Evolutionary conservation across 495 filamentous ascomycete species (phyloP).

Genomic region (Neurospora hispaniola): DNA sequence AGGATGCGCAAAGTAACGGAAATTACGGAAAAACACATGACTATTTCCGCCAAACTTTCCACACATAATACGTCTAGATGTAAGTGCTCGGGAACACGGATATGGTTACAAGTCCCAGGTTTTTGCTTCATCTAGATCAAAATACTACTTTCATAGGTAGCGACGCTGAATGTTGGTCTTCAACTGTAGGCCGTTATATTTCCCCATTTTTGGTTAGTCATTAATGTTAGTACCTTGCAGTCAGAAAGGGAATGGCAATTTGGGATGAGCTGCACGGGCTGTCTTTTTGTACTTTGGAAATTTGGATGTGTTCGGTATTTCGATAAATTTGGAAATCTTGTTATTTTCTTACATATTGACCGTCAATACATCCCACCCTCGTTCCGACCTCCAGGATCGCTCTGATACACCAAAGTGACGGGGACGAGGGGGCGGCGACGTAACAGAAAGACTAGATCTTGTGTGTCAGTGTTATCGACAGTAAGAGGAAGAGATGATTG

Average conservation of each 20-base stretch:
- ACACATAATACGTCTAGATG: not conserved
- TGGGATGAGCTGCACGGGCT: not conserved
- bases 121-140: not conserved
- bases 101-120: not conserved
- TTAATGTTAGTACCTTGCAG: not conserved
- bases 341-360: not conserved
- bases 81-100: not conserved
- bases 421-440: not conserved
- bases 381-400: not conserved
- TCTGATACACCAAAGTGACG: not conserved
- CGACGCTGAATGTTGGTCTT: not conserved
- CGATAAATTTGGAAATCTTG: not conserved
- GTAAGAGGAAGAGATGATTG: not conserved
- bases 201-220: not conserved
- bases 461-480: not conserved
- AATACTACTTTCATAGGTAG: not conserved
- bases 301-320: not conserved
- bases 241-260: not conserved
- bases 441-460: not conserved
- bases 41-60: not conserved
- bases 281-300: not conserved
- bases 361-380: not conserved
- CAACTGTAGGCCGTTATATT: not conserved
- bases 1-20: not conserved
- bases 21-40: not conserved